Percentiles rank a stretch among this genome's conserved stretches.
Evolutionary conservation across 169 alveolate genomes (phyloP).

Genomic region (Toxoplasma gondii): DNA sequence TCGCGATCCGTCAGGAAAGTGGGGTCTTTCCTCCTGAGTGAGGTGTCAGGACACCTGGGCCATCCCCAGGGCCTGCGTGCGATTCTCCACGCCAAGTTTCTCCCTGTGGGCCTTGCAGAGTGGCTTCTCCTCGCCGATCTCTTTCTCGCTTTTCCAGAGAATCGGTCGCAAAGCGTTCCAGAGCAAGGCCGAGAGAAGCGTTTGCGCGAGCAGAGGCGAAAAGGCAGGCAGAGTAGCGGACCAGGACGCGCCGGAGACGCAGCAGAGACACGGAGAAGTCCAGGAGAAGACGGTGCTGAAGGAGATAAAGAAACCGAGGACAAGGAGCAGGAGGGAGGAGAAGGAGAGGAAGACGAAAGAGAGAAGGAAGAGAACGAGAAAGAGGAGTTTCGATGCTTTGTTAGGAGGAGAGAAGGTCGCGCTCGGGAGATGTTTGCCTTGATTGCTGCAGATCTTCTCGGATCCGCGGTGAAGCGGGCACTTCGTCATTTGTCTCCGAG

Average conservation of each 20-base stretch:
- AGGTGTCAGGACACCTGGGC: not conserved
- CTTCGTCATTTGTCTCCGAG: not conserved
- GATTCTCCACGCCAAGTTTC: not conserved
- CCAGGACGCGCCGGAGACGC: too few relatives aligned
- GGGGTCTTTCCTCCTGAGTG: not conserved
- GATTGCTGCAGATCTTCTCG: not conserved
- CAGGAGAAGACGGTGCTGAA: too few relatives aligned
- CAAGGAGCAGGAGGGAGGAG: too few relatives aligned
- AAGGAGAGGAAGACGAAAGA: not conserved
- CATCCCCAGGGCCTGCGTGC: constrained; percentile 7
- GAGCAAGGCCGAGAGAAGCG: too few relatives aligned
- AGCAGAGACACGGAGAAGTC: too few relatives aligned
- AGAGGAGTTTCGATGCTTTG: not conserved
- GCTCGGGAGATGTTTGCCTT: not conserved
- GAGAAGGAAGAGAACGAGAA: not conserved
- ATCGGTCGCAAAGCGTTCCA: too few relatives aligned
- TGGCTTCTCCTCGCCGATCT: constrained; percentile 7
- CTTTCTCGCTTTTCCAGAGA: not conserved
- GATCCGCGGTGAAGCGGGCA: not conserved
- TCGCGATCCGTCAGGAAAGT: not conserved
- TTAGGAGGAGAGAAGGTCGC: not conserved
- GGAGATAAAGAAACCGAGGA: too few relatives aligned
- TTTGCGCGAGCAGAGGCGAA: not conserved
- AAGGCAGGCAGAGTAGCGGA: not conserved
- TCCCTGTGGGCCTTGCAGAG: not conserved